Conservation (phyloP, 768 basidiomycete species). For the Tremella mesenterica region DNA sequence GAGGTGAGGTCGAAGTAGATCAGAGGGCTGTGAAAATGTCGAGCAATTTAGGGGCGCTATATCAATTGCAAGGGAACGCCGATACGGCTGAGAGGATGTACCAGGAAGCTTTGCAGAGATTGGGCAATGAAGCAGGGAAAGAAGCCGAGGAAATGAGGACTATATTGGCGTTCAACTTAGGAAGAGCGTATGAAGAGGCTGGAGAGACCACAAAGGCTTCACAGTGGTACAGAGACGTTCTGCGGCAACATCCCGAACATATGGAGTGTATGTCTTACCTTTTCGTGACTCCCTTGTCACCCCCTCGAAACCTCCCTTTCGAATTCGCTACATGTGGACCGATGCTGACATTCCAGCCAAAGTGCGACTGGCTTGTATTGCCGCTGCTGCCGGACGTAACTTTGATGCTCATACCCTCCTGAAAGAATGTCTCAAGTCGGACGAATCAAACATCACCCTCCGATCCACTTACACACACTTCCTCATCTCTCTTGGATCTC, state of each 20-base stretch:
- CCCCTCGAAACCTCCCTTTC: not conserved
- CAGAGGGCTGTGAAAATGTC: constrained; percentile 58
- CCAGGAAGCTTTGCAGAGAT: constrained; percentile 32
- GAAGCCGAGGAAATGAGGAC: constrained; percentile 54
- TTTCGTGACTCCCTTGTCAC: too few species aligned
- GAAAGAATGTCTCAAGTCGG: constrained; percentile 77
- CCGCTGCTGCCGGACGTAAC: constrained; percentile 58
- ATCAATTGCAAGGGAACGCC: constrained; percentile 56
- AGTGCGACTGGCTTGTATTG: constrained; percentile 78
- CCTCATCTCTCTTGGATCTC: constrained; percentile 63
- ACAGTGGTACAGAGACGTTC: constrained; percentile 77
- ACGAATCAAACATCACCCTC: constrained; percentile 69
- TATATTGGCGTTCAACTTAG: constrained; percentile 82
- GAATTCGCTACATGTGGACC: constrained; percentile 1
- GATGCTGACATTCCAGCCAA: constrained; percentile 58
- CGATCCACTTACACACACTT: constrained; percentile 91
- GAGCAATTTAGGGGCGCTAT: constrained; percentile 71
- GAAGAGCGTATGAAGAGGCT: constrained; percentile 77
- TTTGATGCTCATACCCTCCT: constrained; percentile 79
- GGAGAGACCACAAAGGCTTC: constrained; percentile 64
- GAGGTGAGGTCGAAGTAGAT: constrained; percentile 9
- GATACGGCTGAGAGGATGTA: constrained; percentile 38
- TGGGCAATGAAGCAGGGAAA: constrained; percentile 23
- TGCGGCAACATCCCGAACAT: constrained; percentile 89
- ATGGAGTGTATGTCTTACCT: constrained; percentile 74